Evolutionary conservation across 2,329 filamentous ascomycete genomes (phyloP), one percentile per base, ranked within the genome.

Genomic region (Alternaria sp.): DNA sequence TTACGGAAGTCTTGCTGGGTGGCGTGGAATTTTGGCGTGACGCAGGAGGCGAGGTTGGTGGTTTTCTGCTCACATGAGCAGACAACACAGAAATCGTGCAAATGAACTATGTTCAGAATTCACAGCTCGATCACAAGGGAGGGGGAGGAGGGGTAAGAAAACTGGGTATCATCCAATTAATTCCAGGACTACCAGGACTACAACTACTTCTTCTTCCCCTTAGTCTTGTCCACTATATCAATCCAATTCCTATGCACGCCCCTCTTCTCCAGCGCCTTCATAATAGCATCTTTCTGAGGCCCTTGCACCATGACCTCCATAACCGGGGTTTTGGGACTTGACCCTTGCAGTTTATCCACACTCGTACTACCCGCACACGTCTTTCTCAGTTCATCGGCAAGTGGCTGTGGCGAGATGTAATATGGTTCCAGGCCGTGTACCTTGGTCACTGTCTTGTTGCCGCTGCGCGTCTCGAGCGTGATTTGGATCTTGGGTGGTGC

Each of bases 281-380:
- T 78, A 17, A 90, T 80, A 14, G 83, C 84, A 60, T 85, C 84
- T 56, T 83, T 84, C 77, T 90, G 88, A 59, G 88, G 86, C 1
- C 88, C 88, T 68, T 90, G 88, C 3, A 90, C 82, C 77, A 89
- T 81, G 21, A 90, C 83, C 72, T 90, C 88, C 83, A 89, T 84
- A 2, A 88, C 79, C 0, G 86, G 86, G 65, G 84, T 85, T 65
- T 87, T 85, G 8, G 86, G 86, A 60, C 82, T 82, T 17, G 81
- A 83, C 3, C 88, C 88, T 44, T 82, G 81, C 31, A 88, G 77
- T 65, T 86, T 84, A 33, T 85, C 82, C 1, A 90, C 85, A 59
- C 85, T 88, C 11, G 87, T 88, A 56, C 84, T 86, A n/a, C 88
- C 87, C 2, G 88, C 88, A 70, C 88, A 90, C 31, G 85, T 84